Evolutionary conservation across 1,284 basidiomycete genomes (phyloP).

Genomic region (Microbotryum intermedium): DNA sequence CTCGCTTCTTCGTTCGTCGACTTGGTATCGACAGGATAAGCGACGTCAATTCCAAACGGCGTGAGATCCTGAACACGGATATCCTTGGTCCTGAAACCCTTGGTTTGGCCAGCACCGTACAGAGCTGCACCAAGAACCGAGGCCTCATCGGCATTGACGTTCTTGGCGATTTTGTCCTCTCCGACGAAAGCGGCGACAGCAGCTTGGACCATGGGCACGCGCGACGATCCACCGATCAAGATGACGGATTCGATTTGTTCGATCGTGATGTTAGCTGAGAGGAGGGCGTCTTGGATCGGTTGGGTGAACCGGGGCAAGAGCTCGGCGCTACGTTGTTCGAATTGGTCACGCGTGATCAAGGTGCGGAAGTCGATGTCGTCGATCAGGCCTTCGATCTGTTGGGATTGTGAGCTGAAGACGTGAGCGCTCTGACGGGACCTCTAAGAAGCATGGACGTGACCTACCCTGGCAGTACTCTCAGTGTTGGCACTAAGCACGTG

Average conservation of each 20-base stretch:
- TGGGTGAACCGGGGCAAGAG: constrained; percentile 50
- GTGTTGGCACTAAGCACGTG: constrained; percentile 86
- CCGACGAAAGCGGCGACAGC: constrained; percentile 69
- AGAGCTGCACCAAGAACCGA: constrained; percentile 90
- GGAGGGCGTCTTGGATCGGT: constrained; percentile 70
- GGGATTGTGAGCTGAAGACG: constrained; percentile 2
- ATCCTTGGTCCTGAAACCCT: constrained; percentile 92
- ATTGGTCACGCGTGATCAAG: constrained; percentile 62
- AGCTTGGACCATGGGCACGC: constrained; percentile 84
- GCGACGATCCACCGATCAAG: constrained; percentile 77
- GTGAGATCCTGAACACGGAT: constrained; percentile 72
- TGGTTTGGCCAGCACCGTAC: constrained; percentile 78
- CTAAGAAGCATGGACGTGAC: constrained; percentile 33
- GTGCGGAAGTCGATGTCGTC: constrained; percentile 85
- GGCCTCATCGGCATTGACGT: constrained; percentile 96
- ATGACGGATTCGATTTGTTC: constrained; percentile 79
- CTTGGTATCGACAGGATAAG: constrained; percentile 55
- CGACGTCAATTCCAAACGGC: constrained; percentile 62
- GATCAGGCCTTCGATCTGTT: constrained; percentile 72
- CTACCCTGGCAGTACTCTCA: constrained; percentile 62
- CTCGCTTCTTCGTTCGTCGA: constrained; percentile 45
- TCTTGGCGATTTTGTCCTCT: constrained; percentile 73
- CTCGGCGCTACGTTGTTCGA: constrained; percentile 61
- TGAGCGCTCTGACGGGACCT: not conserved
- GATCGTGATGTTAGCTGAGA: constrained; percentile 58